phyloP scores from a whole-genome alignment of 179 eudicot species.

The Sideroxylon spinosum region DNA sequence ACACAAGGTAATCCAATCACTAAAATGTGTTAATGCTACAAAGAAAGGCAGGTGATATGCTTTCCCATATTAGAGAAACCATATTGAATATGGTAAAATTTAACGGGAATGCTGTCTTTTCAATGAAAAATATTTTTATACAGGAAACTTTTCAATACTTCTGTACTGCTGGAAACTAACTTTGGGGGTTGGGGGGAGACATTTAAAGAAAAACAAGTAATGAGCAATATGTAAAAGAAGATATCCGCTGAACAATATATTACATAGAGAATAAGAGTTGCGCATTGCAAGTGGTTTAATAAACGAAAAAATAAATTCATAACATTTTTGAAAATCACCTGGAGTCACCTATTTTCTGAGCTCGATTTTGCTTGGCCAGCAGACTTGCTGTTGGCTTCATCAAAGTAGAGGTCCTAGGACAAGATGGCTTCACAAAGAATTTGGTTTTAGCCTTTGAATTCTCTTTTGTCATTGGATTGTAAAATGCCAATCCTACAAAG shows the following conservation, averaged over 20 bases:
- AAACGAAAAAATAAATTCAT: background rate
- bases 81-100: background rate
- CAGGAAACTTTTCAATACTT: background rate
- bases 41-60: background rate
- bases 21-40: background rate
- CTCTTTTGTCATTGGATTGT: constrained; percentile 40
- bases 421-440: constrained; percentile 38
- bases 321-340: constrained; percentile 35
- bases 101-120: background rate
- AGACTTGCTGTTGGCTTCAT: constrained; percentile 97
- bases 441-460: constrained; percentile 33
- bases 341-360: constrained; percentile 32
- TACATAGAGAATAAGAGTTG: background rate
- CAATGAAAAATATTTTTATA: background rate
- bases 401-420: constrained; percentile 69
- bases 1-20: background rate
- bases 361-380: constrained; percentile 77
- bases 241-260: background rate
- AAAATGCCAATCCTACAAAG: constrained; percentile 45
- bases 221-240: background rate
- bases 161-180: background rate
- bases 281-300: background rate
- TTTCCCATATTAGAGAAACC: background rate
- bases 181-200: background rate
- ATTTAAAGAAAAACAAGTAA: background rate